A percentile compares a stretch with the other conserved stretches of the same genome.
Evolutionary conservation across 1,284 basidiomycete species (phyloP).

Genomic region (Leccinum fuscescens): DNA sequence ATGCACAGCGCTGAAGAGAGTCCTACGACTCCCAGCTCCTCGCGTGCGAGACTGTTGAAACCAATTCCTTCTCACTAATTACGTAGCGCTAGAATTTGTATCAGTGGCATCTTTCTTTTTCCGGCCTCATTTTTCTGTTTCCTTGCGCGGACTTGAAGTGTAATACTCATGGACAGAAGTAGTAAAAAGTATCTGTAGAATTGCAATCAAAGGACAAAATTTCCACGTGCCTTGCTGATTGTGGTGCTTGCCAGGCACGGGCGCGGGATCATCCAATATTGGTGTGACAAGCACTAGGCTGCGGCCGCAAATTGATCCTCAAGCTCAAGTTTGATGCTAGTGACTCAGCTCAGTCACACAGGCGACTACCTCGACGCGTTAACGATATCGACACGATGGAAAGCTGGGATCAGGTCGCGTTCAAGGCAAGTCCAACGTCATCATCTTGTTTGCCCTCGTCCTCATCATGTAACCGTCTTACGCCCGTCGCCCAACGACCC

Average conservation of each 20-base stretch:
- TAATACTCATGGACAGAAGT: neutral
- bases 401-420: conserved; percentile 44
- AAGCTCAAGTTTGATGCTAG: conserved; percentile 3
- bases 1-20: neutral
- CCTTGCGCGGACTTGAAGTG: neutral
- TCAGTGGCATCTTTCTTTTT: neutral
- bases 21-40: conserved; percentile 1
- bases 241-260: neutral
- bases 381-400: conserved; percentile 21
- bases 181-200: conserved; percentile 8
- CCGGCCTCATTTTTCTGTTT: neutral
- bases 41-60: conserved; percentile 19
- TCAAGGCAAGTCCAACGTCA: conserved; percentile 42
- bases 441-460: neutral
- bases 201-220: neutral
- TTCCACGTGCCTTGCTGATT: neutral
- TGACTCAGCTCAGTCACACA: neutral
- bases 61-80: conserved; percentile 17
- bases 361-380: neutral
- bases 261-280: neutral
- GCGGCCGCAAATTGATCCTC: conserved; percentile 5
- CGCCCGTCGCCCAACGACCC: neutral
- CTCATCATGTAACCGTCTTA: neutral
- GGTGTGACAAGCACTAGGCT: neutral
- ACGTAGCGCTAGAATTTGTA: conserved; percentile 22